Base-by-base conservation (phyloP, 768 basidiomycete genomes). In the Phaeolepiota aurea region DNA sequence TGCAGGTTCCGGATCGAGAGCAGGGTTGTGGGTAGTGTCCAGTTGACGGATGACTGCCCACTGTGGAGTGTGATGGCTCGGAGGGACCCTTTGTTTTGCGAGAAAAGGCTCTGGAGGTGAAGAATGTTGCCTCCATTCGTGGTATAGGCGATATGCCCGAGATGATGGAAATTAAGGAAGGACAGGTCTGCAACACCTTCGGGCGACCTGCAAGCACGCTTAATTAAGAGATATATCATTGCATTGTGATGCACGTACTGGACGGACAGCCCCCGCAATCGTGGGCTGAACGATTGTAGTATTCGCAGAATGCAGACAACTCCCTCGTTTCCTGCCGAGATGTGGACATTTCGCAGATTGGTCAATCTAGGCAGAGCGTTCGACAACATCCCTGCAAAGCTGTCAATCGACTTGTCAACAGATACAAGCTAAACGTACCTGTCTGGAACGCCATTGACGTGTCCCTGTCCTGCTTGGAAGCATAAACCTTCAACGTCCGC, bases 1-100 rank as follows among this genome's bases (percentile, higher is more conserved):
- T 79, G 79, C 28, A 86, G 69, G 54, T 84, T 77, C 20, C 78
- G 74, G 37, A 82, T 65, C 15, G 72, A 71, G 39, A 83, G 61
- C 21, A 59, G 57, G 12, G 69, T 62, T 0, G 68, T 49, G 2
- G 82, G 79, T 57, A 81, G 80, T 13, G 62, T 59, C 77, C 79
- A 82, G 19, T 61, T 61, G 4, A 63, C 63, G 43, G 59, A 59
- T 64, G 77, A 77, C 16, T 59, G 59, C 5, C 59, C 62, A 48
- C 75, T 78, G 39, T 73, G 67, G 48, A 84, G 61, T 12, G 69
- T 67, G 30, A 82, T 50, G 3, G 71, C 72, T 13, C 75, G 76
- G 19, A 84, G 60, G 1, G 69, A 63, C 11, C 63, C 56, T 3
- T 71, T 69, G 46, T 77, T 78, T 45, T 76, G 75, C 0, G 63